Evolutionary conservation across 2,329 filamentous ascomycete genomes (phyloP).

Genomic region (Alternaria metachromatica): DNA sequence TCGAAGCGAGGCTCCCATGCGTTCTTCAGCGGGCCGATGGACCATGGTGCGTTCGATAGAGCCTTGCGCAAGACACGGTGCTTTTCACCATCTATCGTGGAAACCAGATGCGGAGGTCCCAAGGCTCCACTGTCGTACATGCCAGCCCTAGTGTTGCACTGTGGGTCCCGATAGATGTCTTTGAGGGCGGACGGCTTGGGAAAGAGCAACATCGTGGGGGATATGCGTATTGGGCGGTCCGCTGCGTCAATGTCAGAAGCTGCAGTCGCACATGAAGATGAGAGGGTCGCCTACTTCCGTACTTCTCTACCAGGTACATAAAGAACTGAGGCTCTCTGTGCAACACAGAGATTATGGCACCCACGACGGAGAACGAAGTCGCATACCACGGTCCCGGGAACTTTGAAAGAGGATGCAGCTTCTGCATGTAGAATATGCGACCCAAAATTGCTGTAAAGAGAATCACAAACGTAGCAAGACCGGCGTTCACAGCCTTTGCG

Average conservation of each 20-base stretch:
- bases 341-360: constrained; percentile 35
- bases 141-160: constrained; percentile 45
- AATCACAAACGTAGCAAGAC: constrained; percentile 3
- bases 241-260: constrained; percentile 18
- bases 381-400: constrained; percentile 54
- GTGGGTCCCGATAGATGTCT: constrained; percentile 51
- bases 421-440: constrained; percentile 47
- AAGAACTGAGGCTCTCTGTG: constrained; percentile 40
- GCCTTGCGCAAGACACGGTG: constrained; percentile 49
- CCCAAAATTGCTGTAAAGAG: constrained; percentile 14
- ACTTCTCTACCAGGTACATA: constrained; percentile 35
- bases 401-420: constrained; percentile 51
- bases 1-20: constrained; percentile 50
- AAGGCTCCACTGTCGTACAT: constrained; percentile 48
- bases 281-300: constrained; percentile 33
- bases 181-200: constrained; percentile 44
- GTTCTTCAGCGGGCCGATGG: constrained; percentile 49
- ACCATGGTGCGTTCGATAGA: constrained; percentile 47
- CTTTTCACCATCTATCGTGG: constrained; percentile 41
- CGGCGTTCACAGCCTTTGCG: constrained; percentile 2
- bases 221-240: constrained; percentile 48
- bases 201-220: constrained; percentile 49
- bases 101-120: constrained; percentile 47
- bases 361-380: constrained; percentile 43
- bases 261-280: background rate